Conservation (phyloP, 2,329 filamentous ascomycete genomes). For the Hawksworthiomyces lignivorus region DNA sequence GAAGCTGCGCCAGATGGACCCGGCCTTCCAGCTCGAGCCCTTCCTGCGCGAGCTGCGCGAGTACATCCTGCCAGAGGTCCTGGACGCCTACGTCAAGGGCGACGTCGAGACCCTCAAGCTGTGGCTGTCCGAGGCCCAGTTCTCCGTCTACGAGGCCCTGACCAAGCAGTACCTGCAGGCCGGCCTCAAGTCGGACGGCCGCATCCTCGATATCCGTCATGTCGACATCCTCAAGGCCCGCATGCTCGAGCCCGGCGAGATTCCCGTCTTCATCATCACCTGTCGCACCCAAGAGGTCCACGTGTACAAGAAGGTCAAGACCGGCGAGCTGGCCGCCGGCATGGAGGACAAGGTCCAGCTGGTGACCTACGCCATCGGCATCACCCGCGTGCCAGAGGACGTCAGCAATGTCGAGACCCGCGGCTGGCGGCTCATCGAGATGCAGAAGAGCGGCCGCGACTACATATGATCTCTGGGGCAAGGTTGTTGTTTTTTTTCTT, state of each 20-base stretch:
- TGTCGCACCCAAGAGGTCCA: constrained; percentile 97
- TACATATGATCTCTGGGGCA: constrained; percentile 42
- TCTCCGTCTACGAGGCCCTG: constrained; percentile 91
- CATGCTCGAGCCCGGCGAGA: constrained; percentile 76
- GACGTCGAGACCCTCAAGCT: constrained; percentile 84
- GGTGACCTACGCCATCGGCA: constrained; percentile 95
- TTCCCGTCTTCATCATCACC: constrained; percentile 94
- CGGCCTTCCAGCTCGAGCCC: constrained; percentile 86
- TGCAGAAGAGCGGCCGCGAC: constrained; percentile 96
- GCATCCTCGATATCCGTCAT: constrained; percentile 88
- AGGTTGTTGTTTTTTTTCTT: not conserved
- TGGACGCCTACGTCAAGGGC: constrained; percentile 97
- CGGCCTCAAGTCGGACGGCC: constrained; percentile 88
- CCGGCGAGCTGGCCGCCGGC: constrained; percentile 79
- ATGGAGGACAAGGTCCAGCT: constrained; percentile 99
- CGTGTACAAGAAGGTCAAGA: constrained; percentile 90
- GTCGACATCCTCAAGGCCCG: constrained; percentile 80
- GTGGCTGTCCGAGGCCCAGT: constrained; percentile 95
- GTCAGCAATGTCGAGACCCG: constrained; percentile 95
- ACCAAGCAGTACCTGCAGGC: constrained; percentile 93
- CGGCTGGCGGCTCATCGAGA: constrained; percentile 94
- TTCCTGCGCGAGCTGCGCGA: constrained; percentile 94
- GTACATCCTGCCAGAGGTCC: constrained; percentile 93
- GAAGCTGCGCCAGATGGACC: constrained; percentile 94
- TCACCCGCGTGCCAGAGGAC: constrained; percentile 88